Evolutionary conservation across 2,329 filamentous ascomycete genomes (phyloP).

Genomic region (Aspergillus fructus): DNA sequence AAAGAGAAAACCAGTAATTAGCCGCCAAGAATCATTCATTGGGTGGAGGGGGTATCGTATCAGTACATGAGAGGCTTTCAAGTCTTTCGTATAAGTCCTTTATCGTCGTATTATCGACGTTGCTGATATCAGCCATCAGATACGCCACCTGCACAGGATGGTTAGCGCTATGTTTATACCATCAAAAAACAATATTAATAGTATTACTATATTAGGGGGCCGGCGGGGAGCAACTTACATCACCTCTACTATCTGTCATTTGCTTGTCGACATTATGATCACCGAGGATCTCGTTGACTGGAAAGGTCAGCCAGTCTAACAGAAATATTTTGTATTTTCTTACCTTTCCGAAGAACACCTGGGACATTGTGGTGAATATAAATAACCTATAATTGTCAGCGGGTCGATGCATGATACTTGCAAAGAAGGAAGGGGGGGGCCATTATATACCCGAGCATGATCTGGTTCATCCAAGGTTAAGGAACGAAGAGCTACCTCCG

Average conservation of each 20-base stretch:
- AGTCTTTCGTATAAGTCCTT: conserved; percentile 81
- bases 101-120: conserved; percentile 76
- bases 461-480: conserved; percentile 85
- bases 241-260: conserved; percentile 91
- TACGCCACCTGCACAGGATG: conserved; percentile 67
- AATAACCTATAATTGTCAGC: conserved; percentile 61
- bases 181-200: no score
- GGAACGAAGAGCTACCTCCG: conserved; percentile 89
- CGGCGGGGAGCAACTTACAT: conserved; percentile 54
- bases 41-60: conserved; percentile 42
- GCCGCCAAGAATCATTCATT: neutral
- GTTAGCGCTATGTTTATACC: conserved; percentile 13
- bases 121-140: conserved; percentile 95
- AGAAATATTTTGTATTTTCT: conserved; percentile 8
- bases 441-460: conserved; percentile 68
- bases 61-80: conserved; percentile 73
- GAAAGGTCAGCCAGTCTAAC: conserved; percentile 15
- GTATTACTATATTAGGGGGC: no score
- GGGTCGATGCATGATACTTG: conserved; percentile 1
- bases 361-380: conserved; percentile 97
- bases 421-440: neutral
- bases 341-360: conserved; percentile 83
- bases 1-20: conserved; percentile 8
- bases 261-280: conserved; percentile 99
- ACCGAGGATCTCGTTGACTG: conserved; percentile 90